These are phyloP conservation scores for Metschnikowia dekortorum DNA, from an alignment of 805 yeast species.

Conservation along the genomic window DNA sequence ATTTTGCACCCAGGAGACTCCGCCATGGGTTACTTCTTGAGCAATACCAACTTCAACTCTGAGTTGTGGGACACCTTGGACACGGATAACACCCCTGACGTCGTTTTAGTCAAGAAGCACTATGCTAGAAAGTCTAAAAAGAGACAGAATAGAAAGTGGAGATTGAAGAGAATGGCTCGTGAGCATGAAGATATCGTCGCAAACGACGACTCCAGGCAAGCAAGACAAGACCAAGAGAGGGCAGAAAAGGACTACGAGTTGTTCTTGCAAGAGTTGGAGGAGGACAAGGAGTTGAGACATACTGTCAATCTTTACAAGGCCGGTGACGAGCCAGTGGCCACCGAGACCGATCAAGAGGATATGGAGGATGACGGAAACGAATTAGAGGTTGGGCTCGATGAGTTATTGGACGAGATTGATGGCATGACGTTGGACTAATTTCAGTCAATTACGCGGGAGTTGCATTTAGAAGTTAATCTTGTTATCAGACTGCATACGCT, in stretches of 20 bases:
- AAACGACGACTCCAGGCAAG: slow-evolving; percentile 61
- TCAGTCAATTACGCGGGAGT: neutral
- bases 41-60: slow-evolving; percentile 84
- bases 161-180: slow-evolving; percentile 94
- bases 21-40: slow-evolving; percentile 82
- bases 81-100: slow-evolving; percentile 70
- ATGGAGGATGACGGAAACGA: slow-evolving; percentile 70
- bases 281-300: slow-evolving; percentile 90
- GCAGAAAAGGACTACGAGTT: slow-evolving; percentile 93
- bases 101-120: slow-evolving; percentile 81
- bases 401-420: slow-evolving; percentile 89
- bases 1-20: slow-evolving; percentile 96
- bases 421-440: slow-evolving; percentile 81
- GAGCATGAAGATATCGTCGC: slow-evolving; percentile 90
- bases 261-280: slow-evolving; percentile 96
- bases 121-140: slow-evolving; percentile 76
- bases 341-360: slow-evolving; percentile 41
- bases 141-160: slow-evolving; percentile 80
- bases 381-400: slow-evolving; percentile 86
- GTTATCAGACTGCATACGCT: slow-evolving; percentile 4
- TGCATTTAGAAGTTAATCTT: neutral
- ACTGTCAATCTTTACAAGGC: slow-evolving; percentile 85
- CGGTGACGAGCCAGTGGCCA: slow-evolving; percentile 21
- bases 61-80: slow-evolving; percentile 73
- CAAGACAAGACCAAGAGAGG: slow-evolving; percentile 82